phyloP scores from a whole-genome alignment of 208 protist species.

The Acanthamoeba lenticulata region DNA sequence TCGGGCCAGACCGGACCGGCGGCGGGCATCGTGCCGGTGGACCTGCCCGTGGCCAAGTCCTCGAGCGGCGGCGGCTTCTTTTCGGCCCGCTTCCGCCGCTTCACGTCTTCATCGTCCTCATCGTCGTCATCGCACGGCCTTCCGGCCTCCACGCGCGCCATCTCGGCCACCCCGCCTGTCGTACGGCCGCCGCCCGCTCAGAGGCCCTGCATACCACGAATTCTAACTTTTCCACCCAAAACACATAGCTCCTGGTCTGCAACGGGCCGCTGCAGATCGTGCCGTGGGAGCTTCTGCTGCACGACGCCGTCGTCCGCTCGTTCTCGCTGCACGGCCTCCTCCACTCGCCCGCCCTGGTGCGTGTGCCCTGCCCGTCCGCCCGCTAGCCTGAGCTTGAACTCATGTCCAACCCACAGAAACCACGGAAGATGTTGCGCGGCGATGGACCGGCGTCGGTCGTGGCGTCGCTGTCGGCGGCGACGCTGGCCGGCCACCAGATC shows the following conservation, averaged over 20 bases:
- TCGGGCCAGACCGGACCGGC: neutral
- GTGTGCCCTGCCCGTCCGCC: neutral
- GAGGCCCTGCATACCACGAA: neutral
- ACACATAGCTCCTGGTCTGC: slow-evolving; percentile 4
- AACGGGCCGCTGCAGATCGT: slow-evolving; percentile 33
- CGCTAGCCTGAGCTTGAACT: neutral
- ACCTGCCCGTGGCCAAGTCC: neutral
- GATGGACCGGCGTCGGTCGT: neutral
- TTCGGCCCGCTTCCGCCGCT: neutral
- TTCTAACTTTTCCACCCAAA: neutral
- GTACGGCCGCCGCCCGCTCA: neutral
- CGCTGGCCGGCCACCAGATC: neutral
- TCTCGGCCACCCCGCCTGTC: neutral
- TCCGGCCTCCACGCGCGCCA: neutral
- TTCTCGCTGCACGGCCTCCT: slow-evolving; percentile 40
- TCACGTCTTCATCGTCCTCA: no score
- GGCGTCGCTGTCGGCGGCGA: neutral
- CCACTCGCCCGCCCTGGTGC: neutral
- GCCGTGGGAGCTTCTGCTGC: slow-evolving; percentile 22
- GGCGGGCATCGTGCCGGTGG: neutral
- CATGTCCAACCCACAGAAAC: neutral
- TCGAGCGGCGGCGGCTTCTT: neutral
- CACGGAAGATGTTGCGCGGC: neutral
- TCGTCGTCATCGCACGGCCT: neutral
- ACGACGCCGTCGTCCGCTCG: neutral